These are phyloP conservation scores for Tetradesmus obliquus DNA, from an alignment of 139 green algal genomes.

Conservation along the genomic window DNA sequence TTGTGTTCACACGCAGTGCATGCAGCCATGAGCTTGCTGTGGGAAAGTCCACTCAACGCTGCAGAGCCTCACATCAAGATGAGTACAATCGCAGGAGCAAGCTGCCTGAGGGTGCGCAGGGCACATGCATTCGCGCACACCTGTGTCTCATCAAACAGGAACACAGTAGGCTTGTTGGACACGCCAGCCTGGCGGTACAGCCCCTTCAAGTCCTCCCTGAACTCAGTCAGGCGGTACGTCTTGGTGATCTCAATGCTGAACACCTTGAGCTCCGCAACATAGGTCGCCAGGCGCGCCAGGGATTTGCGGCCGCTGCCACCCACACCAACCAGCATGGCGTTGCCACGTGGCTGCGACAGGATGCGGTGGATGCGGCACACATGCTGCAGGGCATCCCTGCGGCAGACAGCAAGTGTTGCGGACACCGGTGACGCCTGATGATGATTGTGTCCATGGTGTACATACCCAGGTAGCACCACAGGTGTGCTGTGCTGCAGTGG, in stretches of 20 bases:
- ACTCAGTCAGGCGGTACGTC: slow-evolving; percentile 80
- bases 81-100: neutral
- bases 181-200: slow-evolving; percentile 80
- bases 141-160: slow-evolving; percentile 92
- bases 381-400: slow-evolving; percentile 81
- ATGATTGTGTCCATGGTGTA: too few relatives aligned
- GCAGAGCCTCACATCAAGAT: neutral
- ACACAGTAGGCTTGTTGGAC: slow-evolving; percentile 72
- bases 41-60: too few relatives aligned
- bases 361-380: slow-evolving; percentile 85
- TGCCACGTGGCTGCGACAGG: slow-evolving; percentile 83
- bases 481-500: too few relatives aligned
- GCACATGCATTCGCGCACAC: slow-evolving; percentile 65
- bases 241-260: slow-evolving; percentile 89
- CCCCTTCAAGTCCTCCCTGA: slow-evolving; percentile 86
- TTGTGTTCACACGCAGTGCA: too few relatives aligned
- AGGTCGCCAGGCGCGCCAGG: slow-evolving; percentile 81
- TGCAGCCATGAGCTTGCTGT: too few relatives aligned
- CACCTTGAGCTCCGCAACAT: slow-evolving; percentile 83
- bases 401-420: neutral
- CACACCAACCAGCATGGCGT: slow-evolving; percentile 90
- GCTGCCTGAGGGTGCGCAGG: too few relatives aligned
- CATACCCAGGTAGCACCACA: too few relatives aligned
- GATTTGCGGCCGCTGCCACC: slow-evolving; percentile 86
- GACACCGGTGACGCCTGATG: too few relatives aligned